Percentiles rank a stretch among this genome's conserved stretches.
These are phyloP conservation scores for Gentiana dahurica DNA, from an alignment of 257 asterid genomes.

Conservation along the genomic window DNA sequence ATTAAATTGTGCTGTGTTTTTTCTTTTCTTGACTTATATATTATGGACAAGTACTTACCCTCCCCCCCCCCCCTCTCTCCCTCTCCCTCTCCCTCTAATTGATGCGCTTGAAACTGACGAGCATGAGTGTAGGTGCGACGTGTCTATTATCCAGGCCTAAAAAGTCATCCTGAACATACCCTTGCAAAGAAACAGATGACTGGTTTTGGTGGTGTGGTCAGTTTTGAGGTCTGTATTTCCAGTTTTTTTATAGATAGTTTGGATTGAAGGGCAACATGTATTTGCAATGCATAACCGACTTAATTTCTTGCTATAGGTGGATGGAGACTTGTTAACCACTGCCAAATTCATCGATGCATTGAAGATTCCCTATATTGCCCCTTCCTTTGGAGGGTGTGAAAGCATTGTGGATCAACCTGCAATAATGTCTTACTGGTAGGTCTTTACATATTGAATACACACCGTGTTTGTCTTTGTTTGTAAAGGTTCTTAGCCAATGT, in stretches of 20 bases:
- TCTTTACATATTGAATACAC: neutral
- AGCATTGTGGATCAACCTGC: slow-evolving; percentile 97
- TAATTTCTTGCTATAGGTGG: slow-evolving; percentile 34
- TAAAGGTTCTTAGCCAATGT: too few species aligned
- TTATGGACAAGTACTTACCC: too few species aligned
- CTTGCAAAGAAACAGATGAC: slow-evolving; percentile 86
- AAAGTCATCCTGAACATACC: slow-evolving; percentile 78
- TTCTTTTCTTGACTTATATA: too few species aligned
- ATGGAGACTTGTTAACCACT: slow-evolving; percentile 62
- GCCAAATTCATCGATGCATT: slow-evolving; percentile 73
- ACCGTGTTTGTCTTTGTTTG: neutral
- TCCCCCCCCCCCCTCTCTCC: too few species aligned
- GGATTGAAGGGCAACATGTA: neutral
- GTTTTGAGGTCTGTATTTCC: slow-evolving; percentile 70
- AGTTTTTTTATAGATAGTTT: neutral
- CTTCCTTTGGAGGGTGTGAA: slow-evolving; percentile 92
- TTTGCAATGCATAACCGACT: slow-evolving; percentile 7
- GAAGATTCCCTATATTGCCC: slow-evolving; percentile 81
- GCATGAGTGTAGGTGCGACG: slow-evolving; percentile 46
- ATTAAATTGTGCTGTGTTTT: too few species aligned
- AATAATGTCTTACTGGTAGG: slow-evolving; percentile 89
- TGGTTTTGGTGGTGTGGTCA: slow-evolving; percentile 95
- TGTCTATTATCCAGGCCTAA: slow-evolving; percentile 90
- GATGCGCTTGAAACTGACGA: neutral
- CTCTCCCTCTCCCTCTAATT: too few species aligned